Percentiles rank a stretch among this genome's conserved stretches.
These are phyloP conservation scores for Bidens hawaiensis DNA, from an alignment of 140 eudicot species.

Conservation along the genomic window DNA sequence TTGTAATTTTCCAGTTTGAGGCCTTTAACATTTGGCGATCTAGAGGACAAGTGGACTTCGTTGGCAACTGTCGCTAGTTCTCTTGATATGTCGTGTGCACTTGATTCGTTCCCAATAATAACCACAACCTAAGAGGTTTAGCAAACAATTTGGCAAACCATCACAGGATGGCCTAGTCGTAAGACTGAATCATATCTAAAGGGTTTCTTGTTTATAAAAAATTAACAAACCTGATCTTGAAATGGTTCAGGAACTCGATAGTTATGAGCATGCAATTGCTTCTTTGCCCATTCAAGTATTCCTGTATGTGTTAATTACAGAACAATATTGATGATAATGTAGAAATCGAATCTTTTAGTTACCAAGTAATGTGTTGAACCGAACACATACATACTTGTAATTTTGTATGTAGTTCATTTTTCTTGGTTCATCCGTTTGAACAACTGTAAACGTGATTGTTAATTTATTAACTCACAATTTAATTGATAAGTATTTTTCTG, in stretches of 20 bases:
- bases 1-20: conserved; percentile 25
- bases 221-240: conserved; percentile 51
- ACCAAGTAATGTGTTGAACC: no score
- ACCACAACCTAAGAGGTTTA: conserved; percentile 61
- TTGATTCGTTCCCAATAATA: conserved; percentile 45
- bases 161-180: no score
- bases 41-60: conserved; percentile 47
- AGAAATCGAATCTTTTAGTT: no score
- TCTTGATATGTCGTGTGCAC: conserved; percentile 45
- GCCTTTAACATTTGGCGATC: conserved; percentile 32
- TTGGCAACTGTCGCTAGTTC: conserved; percentile 42
- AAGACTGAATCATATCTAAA: no score
- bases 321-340: neutral
- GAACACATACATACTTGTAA: no score
- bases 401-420: no score
- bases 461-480: no score
- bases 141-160: no score
- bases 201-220: no score
- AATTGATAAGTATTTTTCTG: no score
- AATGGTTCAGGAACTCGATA: conserved; percentile 62
- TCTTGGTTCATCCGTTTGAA: no score
- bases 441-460: no score
- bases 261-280: conserved; percentile 75
- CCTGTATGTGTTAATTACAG: conserved; percentile 28
- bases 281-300: conserved; percentile 54